These are phyloP conservation scores for Gleditsia sinensis DNA, from an alignment of 306 rosid genomes.

Conservation along the genomic window DNA sequence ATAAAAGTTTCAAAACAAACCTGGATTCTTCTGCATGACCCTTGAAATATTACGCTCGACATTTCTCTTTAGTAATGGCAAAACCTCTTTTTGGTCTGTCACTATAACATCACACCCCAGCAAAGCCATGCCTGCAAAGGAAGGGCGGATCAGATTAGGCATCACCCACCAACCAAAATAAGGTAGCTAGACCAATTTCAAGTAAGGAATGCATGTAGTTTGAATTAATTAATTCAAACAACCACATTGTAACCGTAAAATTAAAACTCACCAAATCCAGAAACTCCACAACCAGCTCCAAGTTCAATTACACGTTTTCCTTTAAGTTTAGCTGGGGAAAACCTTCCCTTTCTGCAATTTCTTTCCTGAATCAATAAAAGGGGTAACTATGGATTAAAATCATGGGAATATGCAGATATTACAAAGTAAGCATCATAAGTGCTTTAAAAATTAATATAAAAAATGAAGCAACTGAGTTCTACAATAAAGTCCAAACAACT, in stretches of 20 bases:
- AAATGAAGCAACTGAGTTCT: background rate
- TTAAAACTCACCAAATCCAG: slow-evolving; percentile 77
- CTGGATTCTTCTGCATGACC: slow-evolving; percentile 71
- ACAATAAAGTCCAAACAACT: background rate
- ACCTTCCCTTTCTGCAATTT: slow-evolving; percentile 87
- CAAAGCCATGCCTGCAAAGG: slow-evolving; percentile 87
- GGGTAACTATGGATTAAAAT: slow-evolving; percentile 7
- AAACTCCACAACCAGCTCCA: slow-evolving; percentile 98
- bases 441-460: background rate
- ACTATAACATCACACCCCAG: slow-evolving; percentile 82
- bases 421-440: background rate
- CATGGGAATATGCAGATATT: background rate
- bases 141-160: slow-evolving; percentile 32
- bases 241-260: slow-evolving; percentile 10
- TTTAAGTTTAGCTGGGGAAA: slow-evolving; percentile 81
- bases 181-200: slow-evolving; percentile 25
- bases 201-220: background rate
- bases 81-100: slow-evolving; percentile 89
- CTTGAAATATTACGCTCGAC: slow-evolving; percentile 88
- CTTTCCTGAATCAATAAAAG: slow-evolving; percentile 58
- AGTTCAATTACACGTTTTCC: slow-evolving; percentile 94
- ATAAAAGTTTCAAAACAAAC: slow-evolving; percentile 37
- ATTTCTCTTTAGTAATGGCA: slow-evolving; percentile 79
- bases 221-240: background rate
- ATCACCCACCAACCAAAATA: slow-evolving; percentile 6